Conservation (phyloP, 1,284 basidiomycete genomes). For the Fomes fomentarius region DNA sequence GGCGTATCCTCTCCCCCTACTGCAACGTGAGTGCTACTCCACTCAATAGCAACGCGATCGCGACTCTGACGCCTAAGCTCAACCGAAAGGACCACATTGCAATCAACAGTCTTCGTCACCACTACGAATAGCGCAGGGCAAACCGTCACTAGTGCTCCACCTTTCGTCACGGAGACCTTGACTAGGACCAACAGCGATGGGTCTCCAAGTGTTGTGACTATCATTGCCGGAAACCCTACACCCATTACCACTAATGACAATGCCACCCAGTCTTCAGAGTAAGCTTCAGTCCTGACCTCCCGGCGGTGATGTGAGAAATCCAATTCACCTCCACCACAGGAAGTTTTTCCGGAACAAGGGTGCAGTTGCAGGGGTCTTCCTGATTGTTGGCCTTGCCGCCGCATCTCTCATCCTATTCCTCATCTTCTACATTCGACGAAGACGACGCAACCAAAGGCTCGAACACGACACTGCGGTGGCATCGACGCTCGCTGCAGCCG, state of each 20-base stretch:
- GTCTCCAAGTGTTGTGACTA: conserved; percentile 55
- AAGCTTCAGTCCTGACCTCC: conserved; percentile 30
- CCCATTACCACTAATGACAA: conserved; percentile 51
- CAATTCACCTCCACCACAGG: background rate
- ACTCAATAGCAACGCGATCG: too few species aligned
- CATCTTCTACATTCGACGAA: conserved; percentile 68
- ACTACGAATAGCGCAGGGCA: conserved; percentile 63
- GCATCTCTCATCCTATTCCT: conserved; percentile 72
- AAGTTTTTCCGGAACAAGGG: conserved; percentile 79
- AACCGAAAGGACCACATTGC: conserved; percentile 52
- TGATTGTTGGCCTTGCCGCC: conserved; percentile 72
- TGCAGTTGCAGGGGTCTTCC: conserved; percentile 77
- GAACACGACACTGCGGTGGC: conserved; percentile 71
- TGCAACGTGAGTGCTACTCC: conserved; percentile 8
- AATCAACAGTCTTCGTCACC: conserved; percentile 53
- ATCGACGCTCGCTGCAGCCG: conserved; percentile 69
- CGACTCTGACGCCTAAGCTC: conserved; percentile 2
- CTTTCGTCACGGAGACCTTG: conserved; percentile 56
- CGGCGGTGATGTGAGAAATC: background rate
- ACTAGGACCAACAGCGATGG: conserved; percentile 60
- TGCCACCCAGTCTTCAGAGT: conserved; percentile 46
- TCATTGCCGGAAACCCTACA: conserved; percentile 66
- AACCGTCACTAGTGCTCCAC: conserved; percentile 52
- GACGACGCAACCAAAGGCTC: conserved; percentile 56
- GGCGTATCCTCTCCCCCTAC: background rate